Evolutionary conservation across 208 protist genomes (phyloP), one percentile per base, ranked within the genome.

Genomic region (Trypanosoma vivax): DNA sequence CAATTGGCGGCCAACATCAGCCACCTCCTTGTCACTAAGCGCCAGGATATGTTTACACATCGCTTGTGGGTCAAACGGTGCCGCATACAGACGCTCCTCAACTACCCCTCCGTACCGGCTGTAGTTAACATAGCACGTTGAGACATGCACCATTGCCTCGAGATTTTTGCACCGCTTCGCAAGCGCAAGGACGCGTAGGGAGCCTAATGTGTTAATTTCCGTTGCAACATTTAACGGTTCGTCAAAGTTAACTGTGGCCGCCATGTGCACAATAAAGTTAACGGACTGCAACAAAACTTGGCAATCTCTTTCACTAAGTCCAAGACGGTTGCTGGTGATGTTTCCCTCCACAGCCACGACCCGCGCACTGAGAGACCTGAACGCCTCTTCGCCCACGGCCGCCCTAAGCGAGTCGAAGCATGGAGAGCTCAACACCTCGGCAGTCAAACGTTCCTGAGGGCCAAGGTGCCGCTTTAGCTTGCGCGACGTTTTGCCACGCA

Each of bases 71-170:
- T 93, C 86, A 68, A 87, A 93, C 37, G 60, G 60, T 25, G 87
- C 45, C 6, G 82, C 74, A 70, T 95, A 95, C 10, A 92, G 53
- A 39, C 53, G 53, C 66, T 92, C 88, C 60, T 82, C 69, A 34
- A 80, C 77, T 38, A 50, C 51, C 11, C 68, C 35, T 29, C 76
- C 76, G 31, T 68, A n/a, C 34, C 74, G 73, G 14, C 47, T 54
- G 58, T 87, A 92, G 57, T 92, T 92, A 5, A 90, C 81, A 76
- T 93, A 95, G 67, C 79, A 88, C 7, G 88, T 95, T 27, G 85
- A 93, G 16, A 90, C 70, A 47, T 95, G 85, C 41, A 88, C 71
- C 72, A 93, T 88, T 3, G 77, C 43, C 60, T 84, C 70, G 10
- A 95, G 63, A 18, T 79, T 65, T 25, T 63, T 54, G 61, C 79